Conservation (phyloP, 1,139 yeast genomes). For the Magnusiomyces clavatus region DNA sequence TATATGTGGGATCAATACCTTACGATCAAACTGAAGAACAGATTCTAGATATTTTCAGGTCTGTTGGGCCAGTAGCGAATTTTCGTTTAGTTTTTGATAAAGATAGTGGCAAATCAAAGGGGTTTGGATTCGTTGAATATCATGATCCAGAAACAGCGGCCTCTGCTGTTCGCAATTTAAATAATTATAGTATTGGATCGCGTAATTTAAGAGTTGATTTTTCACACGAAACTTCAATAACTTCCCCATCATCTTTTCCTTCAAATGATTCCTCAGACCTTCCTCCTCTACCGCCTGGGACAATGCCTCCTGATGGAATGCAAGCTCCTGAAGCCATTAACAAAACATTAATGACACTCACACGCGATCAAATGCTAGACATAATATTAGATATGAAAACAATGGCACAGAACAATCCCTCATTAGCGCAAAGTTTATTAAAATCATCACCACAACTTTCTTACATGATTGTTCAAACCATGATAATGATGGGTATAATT, state of each 20-base stretch:
- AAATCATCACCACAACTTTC: conserved; percentile 74
- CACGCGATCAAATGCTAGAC: conserved; percentile 44
- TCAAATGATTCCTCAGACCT: conserved; percentile 1
- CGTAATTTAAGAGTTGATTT: conserved; percentile 66
- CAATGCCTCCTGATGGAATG: conserved; percentile 42
- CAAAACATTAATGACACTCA: conserved; percentile 45
- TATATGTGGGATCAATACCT: conserved; percentile 61
- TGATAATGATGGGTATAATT: conserved; percentile 48
- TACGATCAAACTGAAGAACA: conserved; percentile 86
- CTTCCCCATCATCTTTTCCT: conserved; percentile 6
- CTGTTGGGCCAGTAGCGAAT: conserved; percentile 81
- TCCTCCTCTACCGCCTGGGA: conserved; percentile 25
- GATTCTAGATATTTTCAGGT: conserved; percentile 63
- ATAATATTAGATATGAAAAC: conserved; percentile 53
- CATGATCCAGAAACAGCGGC: conserved; percentile 71
- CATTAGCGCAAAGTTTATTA: conserved; percentile 52
- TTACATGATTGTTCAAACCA: conserved; percentile 72
- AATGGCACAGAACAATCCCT: conserved; percentile 58
- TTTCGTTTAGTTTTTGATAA: conserved; percentile 77
- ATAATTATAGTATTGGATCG: conserved; percentile 70
- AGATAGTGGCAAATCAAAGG: conserved; percentile 84
- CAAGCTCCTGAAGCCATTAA: conserved; percentile 53
- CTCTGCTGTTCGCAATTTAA: conserved; percentile 82
- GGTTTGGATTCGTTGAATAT: conserved; percentile 82
- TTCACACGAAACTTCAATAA: conserved; percentile 35